Evolutionary conservation across 495 filamentous ascomycete species (phyloP).

Genomic region (Letharia lupina): DNA sequence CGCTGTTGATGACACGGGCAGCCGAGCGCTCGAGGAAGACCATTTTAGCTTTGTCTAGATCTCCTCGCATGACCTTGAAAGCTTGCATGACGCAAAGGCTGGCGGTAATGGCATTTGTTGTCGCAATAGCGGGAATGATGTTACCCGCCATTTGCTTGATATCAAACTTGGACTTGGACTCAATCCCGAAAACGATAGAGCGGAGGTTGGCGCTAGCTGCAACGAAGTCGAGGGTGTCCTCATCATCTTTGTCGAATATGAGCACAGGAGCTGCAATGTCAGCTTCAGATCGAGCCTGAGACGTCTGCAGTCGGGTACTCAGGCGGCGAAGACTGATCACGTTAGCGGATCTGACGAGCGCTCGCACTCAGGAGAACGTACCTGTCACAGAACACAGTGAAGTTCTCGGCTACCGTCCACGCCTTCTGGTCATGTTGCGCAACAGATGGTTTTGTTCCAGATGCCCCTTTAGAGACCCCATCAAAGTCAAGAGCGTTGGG

Average conservation of each 20-base stretch:
- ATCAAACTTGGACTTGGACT: constrained; percentile 83
- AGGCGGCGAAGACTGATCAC: constrained; percentile 57
- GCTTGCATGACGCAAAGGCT: constrained; percentile 87
- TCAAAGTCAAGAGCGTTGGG: constrained; percentile 67
- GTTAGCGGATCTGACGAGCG: constrained; percentile 1
- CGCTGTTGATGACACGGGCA: constrained; percentile 64
- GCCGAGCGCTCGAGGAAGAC: constrained; percentile 70
- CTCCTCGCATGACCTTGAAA: constrained; percentile 77
- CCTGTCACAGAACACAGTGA: constrained; percentile 78
- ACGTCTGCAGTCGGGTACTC: constrained; percentile 58
- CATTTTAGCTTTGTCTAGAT: constrained; percentile 56
- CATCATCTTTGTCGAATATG: constrained; percentile 93
- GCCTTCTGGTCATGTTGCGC: constrained; percentile 59
- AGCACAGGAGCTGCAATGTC: constrained; percentile 55
- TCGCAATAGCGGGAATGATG: constrained; percentile 97
- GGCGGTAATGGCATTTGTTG: constrained; percentile 94
- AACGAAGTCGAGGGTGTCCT: constrained; percentile 92
- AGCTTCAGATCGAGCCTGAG: constrained; percentile 42
- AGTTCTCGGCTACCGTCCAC: constrained; percentile 79
- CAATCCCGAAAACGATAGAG: constrained; percentile 77
- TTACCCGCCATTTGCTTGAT: constrained; percentile 99
- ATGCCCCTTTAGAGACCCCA: constrained; percentile 39
- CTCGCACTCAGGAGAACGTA: constrained; percentile 21
- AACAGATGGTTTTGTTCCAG: constrained; percentile 44
- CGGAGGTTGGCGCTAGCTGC: constrained; percentile 82